Evolutionary conservation across 2,329 filamentous ascomycete genomes (phyloP).

Genomic region (Curvularia hawaiiensis): DNA sequence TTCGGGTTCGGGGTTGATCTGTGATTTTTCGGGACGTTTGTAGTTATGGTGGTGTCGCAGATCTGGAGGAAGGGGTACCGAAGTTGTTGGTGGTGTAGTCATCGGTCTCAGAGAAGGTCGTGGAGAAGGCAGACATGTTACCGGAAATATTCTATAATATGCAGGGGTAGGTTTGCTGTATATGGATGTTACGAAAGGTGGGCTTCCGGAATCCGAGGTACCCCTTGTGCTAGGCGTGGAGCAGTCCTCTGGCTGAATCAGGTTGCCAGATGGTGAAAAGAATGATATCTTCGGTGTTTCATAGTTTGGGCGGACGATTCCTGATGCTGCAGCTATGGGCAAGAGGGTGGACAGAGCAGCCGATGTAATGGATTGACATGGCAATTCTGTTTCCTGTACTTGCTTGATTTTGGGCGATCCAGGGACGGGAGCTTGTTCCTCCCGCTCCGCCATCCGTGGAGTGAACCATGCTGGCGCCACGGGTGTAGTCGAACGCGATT

Average conservation of each 20-base stretch:
- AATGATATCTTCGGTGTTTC: constrained; percentile 38
- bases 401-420: constrained; percentile 14
- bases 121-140: constrained; percentile 17
- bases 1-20: constrained; percentile 22
- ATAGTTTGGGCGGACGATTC: constrained; percentile 39
- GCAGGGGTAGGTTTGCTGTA: constrained; percentile 17
- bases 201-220: constrained; percentile 11
- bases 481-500: constrained; percentile 31
- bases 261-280: constrained; percentile 43
- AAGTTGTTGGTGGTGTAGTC: constrained; percentile 27
- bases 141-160: constrained; percentile 13
- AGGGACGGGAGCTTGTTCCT: constrained; percentile 20
- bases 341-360: constrained; percentile 45
- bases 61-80: constrained; percentile 28
- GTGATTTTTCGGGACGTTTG: constrained; percentile 19
- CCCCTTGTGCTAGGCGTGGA: constrained; percentile 19
- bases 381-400: constrained; percentile 3
- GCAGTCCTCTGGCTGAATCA: constrained; percentile 36
- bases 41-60: constrained; percentile 31
- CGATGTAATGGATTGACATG: constrained; percentile 36
- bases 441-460: constrained; percentile 28
- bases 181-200: constrained; percentile 15
- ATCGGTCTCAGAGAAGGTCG: constrained; percentile 30
- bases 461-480: constrained; percentile 35
- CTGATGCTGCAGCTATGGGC: constrained; percentile 45